These are phyloP conservation scores for Maudiozyma barnettii DNA, from an alignment of 805 yeast genomes.

Conservation along the genomic window DNA sequence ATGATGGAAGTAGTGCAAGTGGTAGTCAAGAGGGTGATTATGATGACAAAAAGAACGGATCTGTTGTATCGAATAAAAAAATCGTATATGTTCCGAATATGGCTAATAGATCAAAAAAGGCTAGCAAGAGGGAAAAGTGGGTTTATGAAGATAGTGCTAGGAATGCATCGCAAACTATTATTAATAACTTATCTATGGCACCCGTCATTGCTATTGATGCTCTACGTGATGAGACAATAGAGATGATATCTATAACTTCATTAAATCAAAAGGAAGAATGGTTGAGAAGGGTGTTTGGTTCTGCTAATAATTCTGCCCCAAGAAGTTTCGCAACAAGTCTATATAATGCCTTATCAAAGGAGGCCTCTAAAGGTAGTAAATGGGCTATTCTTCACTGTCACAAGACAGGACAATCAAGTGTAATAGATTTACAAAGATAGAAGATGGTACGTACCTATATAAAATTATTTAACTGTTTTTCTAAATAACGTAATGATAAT, in stretches of 20 bases:
- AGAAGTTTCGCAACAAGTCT: conserved; percentile 71
- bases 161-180: conserved; percentile 44
- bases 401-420: conserved; percentile 62
- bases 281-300: conserved; percentile 65
- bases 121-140: conserved; percentile 69
- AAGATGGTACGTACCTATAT: conserved; percentile 6
- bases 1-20: conserved; percentile 24
- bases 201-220: conserved; percentile 75
- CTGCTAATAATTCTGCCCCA: conserved; percentile 69
- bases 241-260: conserved; percentile 71
- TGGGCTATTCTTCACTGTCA: conserved; percentile 74
- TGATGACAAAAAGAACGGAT: conserved; percentile 12
- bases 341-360: conserved; percentile 63
- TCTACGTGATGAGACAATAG: conserved; percentile 70
- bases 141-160: conserved; percentile 64
- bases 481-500: neutral
- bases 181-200: conserved; percentile 49
- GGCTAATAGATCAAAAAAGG: conserved; percentile 69
- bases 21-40: conserved; percentile 22
- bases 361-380: conserved; percentile 57
- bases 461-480: neutral
- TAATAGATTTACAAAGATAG: conserved; percentile 56
- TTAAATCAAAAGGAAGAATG: conserved; percentile 68
- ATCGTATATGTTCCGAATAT: conserved; percentile 66
- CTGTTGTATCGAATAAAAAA: conserved; percentile 34